Base-by-base conservation (phyloP, 1,284 basidiomycete species). In the Boletus semigastroideus region DNA sequence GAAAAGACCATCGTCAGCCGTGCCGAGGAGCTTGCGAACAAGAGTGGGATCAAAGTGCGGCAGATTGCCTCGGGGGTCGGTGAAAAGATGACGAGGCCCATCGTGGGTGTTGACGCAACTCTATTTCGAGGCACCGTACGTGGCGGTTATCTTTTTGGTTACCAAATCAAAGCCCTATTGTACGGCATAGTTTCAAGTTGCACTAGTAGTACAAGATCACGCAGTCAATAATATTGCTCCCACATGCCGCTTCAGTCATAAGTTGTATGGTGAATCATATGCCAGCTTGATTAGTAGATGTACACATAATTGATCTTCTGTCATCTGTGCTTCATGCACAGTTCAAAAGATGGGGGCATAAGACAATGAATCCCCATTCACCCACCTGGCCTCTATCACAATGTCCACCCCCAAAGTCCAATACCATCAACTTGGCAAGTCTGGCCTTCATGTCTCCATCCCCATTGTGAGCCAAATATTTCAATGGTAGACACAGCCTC, bases 381-480 rank as follows among this genome's bases (percentile, higher is more conserved):
- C 19, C n/a, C 12, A 20, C 9, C 10, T 33, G 27, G n/a, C n/a
- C n/a, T n/a, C n/a, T n/a, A n/a, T n/a, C n/a, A n/a, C n/a, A n/a
- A 40, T 56, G 59, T 42, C 59, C 2, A 48, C 40, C 4, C 48
- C 53, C 13, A 54, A 48, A 30, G 63, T 69, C n/a, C 63, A 72
- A 56, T 77, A 77, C 44, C 68, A 70, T 40, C 72, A 74, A 38
- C 12, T 68, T 82, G 0, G 79, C 79, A 37, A 74, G 72, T 74
- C 73, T 0, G 78, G 78, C 7, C 69, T 82, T 22, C 69, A 72
- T 41, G 78, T 83, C 27, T 82, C 79, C 1, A 73, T 75, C 16
- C 75, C 77, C 5, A 76, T 79, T 28, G 66, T 73, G 30, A 56
- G 67, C 28, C 28, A 12, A 30, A 10, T 6, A 12, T 2, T 38